Base-by-base conservation (phyloP, 768 basidiomycete species). In the Mycena venus region DNA sequence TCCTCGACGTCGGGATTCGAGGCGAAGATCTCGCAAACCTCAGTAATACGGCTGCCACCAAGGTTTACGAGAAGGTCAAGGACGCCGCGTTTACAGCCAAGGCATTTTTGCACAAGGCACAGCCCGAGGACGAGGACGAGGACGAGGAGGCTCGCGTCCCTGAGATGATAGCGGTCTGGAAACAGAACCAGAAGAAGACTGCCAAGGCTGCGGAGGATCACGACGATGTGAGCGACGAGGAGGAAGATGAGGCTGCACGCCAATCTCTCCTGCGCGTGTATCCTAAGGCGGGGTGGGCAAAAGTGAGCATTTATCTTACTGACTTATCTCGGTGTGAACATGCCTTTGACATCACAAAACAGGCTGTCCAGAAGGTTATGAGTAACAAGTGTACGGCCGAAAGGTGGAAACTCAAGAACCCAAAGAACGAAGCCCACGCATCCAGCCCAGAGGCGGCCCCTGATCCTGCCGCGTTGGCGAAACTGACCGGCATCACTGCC, bases 341-440 rank as follows among this genome's bases (percentile, higher is more conserved):
- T 4, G 34, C 3, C 25, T 4, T 10, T 59, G 58, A 59, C 10
- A 34, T 12, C n/a, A n/a, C n/a, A n/a, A n/a, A n/a, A n/a, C n/a
- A 70, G 69, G 69, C 61, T 1, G 56, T 71, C 31, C 69, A 71
- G 32, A 60, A 62, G 9, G 72, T 73, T 15, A 61, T 73, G n/a
- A 73, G 64, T 25, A 73, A 73, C 65, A 73, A 73, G 27, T 49
- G 58, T 1, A 31, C 42, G 3, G 65, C 65, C 11, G 55, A 72
- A 32, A 55, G 17, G 15, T 21, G 3, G 2, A 71, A 71, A 32
- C 23, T 12, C 32, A 68, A 32, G 51, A 8, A 23, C 36, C 23
- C n/a, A 29, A n/a, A 32, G 2, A 21, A 15, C 25, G 32, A 25
- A 58, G 11, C 21, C 15, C 0, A 25, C 1, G 15, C 10, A 14